phyloP scores from a whole-genome alignment of 768 basidiomycete genomes.

The Suillus plorans region DNA sequence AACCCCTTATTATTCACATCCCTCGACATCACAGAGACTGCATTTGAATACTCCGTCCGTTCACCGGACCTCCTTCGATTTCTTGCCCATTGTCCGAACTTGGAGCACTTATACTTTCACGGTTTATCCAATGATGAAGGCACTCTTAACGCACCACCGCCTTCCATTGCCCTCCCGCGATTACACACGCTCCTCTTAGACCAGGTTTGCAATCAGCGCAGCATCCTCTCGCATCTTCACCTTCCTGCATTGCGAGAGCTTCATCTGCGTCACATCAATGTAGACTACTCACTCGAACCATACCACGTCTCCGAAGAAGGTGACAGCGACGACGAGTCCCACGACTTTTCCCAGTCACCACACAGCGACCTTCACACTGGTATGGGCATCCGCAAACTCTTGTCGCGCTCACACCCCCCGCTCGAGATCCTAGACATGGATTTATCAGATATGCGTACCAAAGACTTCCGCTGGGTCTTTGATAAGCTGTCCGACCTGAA shows the following conservation, averaged over 20 bases:
- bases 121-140: conserved; percentile 53
- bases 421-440: conserved; percentile 73
- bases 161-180: conserved; percentile 52
- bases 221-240: conserved; percentile 62
- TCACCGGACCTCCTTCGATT: conserved; percentile 58
- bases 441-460: conserved; percentile 80
- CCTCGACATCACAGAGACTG: conserved; percentile 55
- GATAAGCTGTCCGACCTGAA: conserved; percentile 51
- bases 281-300: conserved; percentile 43
- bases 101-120: conserved; percentile 57
- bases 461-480: conserved; percentile 74
- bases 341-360: conserved; percentile 74
- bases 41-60: conserved; percentile 38
- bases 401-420: conserved; percentile 61
- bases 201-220: conserved; percentile 61
- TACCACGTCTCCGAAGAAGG: conserved; percentile 50
- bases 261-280: conserved; percentile 65
- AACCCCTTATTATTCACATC: conserved; percentile 54
- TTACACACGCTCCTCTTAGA: conserved; percentile 58
- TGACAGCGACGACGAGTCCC: conserved; percentile 73
- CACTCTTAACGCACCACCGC: conserved; percentile 26
- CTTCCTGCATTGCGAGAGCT: conserved; percentile 61
- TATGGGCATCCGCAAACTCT: conserved; percentile 71
- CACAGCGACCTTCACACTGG: conserved; percentile 78
- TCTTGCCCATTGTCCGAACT: conserved; percentile 57